A percentile compares a stretch with the other conserved stretches of the same genome.
Conservation (phyloP, 2,329 filamentous ascomycete genomes). For the Sporothrix euskadiensis region DNA sequence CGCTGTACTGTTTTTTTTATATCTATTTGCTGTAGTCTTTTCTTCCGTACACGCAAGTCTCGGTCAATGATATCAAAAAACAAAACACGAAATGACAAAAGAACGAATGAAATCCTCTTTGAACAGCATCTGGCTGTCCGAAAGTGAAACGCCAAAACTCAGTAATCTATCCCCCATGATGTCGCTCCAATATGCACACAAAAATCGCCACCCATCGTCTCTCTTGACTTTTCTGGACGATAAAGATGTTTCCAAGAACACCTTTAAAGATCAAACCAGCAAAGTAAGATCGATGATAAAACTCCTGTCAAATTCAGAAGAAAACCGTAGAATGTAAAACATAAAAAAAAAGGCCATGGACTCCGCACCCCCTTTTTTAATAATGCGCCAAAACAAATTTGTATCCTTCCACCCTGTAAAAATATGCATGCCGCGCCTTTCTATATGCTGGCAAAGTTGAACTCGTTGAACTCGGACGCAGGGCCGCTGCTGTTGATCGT, state of each 20-base stretch:
- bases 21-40: background rate
- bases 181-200: slow-evolving; percentile 12
- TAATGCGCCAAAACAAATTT: background rate
- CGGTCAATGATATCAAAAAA: background rate
- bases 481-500: slow-evolving; percentile 35
- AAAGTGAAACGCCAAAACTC: slow-evolving; percentile 1
- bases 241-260: background rate
- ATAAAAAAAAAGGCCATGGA: background rate
- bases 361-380: background rate
- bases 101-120: background rate
- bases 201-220: background rate
- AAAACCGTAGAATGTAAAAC: background rate
- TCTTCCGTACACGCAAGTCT: background rate
- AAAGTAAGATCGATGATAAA: background rate
- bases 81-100: background rate
- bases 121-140: background rate
- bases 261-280: no score
- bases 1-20: background rate
- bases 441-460: slow-evolving; percentile 23
- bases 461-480: slow-evolving; percentile 23
- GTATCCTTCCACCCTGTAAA: background rate
- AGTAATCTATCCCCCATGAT: background rate
- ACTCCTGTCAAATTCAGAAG: background rate
- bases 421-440: background rate
- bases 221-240: background rate